Percentiles rank a stretch among this genome's conserved stretches.
phyloP scores from a whole-genome alignment of 495 filamentous ascomycete genomes.

The Astrothelium subdiscretum region DNA sequence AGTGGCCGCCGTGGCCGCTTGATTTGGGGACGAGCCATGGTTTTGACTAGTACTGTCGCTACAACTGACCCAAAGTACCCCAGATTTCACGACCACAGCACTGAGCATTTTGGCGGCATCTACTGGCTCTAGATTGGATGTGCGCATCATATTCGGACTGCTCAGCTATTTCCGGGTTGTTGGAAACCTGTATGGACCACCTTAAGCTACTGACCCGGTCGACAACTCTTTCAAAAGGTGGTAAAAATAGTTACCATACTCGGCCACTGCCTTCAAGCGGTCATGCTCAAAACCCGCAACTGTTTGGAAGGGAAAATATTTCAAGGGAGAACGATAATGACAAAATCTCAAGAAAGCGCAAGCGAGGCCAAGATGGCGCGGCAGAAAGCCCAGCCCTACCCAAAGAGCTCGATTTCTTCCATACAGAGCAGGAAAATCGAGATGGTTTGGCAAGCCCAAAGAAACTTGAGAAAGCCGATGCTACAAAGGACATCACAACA shows the following conservation, averaged over 20 bases:
- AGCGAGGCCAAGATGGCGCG: constrained; percentile 17
- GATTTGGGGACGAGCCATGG: too few relatives aligned
- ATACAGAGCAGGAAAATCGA: neutral
- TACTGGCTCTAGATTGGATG: too few relatives aligned
- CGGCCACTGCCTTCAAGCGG: constrained; percentile 41
- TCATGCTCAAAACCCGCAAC: constrained; percentile 40
- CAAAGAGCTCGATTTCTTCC: constrained; percentile 27
- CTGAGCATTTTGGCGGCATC: too few relatives aligned
- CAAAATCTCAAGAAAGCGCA: constrained; percentile 21
- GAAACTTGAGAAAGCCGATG: neutral
- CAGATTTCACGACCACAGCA: too few relatives aligned
- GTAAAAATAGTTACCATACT: constrained; percentile 22
- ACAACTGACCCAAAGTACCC: too few relatives aligned
- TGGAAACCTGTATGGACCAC: constrained; percentile 44
- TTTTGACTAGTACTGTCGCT: too few relatives aligned
- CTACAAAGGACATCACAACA: neutral
- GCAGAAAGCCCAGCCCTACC: constrained; percentile 2
- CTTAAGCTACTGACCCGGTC: constrained; percentile 56
- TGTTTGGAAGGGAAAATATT: constrained; percentile 35
- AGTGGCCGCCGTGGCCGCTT: too few relatives aligned
- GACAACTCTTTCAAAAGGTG: constrained; percentile 35
- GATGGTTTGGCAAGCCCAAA: neutral
- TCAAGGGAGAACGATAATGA: constrained; percentile 17
- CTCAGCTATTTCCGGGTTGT: neutral
- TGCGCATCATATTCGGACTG: too few relatives aligned